phyloP scores from a whole-genome alignment of 1,139 yeast species.

The Saccharomyces hybrid region DNA sequence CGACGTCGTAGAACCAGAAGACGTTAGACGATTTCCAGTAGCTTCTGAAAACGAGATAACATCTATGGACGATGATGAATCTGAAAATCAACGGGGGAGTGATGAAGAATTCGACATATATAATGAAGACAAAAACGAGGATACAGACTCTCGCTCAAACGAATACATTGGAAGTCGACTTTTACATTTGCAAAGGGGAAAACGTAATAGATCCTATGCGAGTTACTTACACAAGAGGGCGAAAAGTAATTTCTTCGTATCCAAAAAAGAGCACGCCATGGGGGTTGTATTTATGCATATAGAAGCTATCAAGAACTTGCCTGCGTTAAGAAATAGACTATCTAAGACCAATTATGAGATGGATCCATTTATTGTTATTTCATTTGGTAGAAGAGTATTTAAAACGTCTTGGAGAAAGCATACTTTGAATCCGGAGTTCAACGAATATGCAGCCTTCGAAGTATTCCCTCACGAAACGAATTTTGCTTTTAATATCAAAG shows the following conservation, averaged over 20 bases:
- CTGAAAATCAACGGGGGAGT: conserved; percentile 4
- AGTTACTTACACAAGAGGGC: conserved; percentile 7
- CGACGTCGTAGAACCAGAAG: conserved; percentile 14
- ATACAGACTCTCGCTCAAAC: conserved; percentile 1
- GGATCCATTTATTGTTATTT: conserved; percentile 92
- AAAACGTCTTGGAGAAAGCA: conserved; percentile 83
- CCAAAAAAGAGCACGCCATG: conserved; percentile 26
- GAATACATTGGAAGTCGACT: conserved; percentile 5
- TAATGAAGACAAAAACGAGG: background rate
- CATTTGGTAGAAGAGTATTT: conserved; percentile 83
- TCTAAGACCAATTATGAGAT: conserved; percentile 72
- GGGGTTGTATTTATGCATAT: conserved; percentile 79
- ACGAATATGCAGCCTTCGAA: conserved; percentile 76
- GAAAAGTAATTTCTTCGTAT: conserved; percentile 20
- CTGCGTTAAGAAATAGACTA: conserved; percentile 53
- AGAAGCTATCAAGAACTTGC: conserved; percentile 61
- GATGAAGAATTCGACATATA: conserved; percentile 7
- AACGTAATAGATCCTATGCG: conserved; percentile 6
- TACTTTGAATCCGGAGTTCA: conserved; percentile 72
- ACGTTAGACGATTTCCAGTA: background rate
- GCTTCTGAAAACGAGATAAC: background rate
- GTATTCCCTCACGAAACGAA: conserved; percentile 57
- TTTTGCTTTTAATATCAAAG: conserved; percentile 60
- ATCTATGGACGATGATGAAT: conserved; percentile 3
- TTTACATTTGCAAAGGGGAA: conserved; percentile 4